Evolutionary conservation across 2,329 filamentous ascomycete genomes (phyloP).

Genomic region (Zymoseptoria pseudotritici): DNA sequence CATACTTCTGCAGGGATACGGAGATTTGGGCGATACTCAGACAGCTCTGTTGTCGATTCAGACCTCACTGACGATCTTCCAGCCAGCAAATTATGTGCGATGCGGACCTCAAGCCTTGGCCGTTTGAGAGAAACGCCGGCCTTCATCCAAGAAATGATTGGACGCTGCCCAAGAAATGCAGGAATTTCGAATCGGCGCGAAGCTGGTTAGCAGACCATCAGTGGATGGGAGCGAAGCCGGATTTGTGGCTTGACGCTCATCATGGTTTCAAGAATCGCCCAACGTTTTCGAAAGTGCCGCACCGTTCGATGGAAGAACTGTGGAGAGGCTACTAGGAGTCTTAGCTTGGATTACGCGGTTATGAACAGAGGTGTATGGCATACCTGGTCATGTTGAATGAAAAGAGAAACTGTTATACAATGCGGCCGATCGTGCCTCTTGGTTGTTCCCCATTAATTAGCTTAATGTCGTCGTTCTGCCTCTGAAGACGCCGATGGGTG

Average conservation of each 20-base stretch:
- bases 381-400: no score
- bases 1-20: no score
- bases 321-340: neutral
- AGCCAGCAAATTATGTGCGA: neutral
- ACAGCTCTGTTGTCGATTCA: no score
- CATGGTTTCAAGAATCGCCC: neutral
- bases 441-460: no score
- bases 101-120: neutral
- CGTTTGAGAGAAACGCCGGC: neutral
- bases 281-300: neutral
- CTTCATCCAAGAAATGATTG: neutral
- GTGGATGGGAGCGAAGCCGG: neutral
- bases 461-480: no score
- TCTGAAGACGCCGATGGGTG: no score
- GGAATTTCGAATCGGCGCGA: neutral
- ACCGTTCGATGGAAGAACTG: neutral
- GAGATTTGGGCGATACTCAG: no score
- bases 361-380: no score
- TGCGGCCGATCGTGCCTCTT: no score
- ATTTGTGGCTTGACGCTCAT: neutral
- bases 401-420: no score
- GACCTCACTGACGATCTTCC: no score
- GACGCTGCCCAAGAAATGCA: neutral
- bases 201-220: neutral
- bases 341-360: neutral